Conservation (phyloP, 306 rosid genomes). For the Nissolia schottii region DNA sequence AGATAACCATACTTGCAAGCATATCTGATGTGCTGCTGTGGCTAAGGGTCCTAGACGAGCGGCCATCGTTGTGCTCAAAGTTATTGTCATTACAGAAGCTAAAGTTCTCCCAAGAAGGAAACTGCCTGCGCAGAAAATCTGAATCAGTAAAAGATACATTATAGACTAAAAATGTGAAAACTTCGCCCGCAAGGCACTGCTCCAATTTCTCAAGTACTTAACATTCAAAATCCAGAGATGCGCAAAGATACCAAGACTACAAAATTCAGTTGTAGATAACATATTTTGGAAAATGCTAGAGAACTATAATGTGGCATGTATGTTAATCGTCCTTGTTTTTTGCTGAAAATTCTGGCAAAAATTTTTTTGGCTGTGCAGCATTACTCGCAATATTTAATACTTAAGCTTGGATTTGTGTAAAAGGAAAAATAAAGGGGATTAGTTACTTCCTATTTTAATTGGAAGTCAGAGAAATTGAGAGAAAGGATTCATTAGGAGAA, state of each 20-base stretch:
- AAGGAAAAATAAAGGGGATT: neutral
- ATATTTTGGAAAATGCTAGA: no score
- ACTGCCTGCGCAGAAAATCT: neutral
- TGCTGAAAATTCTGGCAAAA: no score
- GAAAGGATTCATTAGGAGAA: neutral
- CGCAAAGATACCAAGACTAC: neutral
- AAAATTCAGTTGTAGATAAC: neutral
- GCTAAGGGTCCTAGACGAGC: slow-evolving; percentile 16
- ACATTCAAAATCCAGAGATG: neutral
- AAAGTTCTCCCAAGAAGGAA: slow-evolving; percentile 16
- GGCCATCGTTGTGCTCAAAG: slow-evolving; percentile 17
- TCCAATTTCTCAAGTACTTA: neutral
- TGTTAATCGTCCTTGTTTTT: no score
- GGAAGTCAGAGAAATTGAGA: neutral
- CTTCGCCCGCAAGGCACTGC: no score
- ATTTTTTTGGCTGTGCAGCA: no score
- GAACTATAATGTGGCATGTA: no score
- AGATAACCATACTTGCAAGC: slow-evolving; percentile 18
- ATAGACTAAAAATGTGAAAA: neutral
- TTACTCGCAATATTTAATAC: no score
- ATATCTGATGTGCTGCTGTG: slow-evolving; percentile 21
- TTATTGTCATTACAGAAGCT: slow-evolving; percentile 15
- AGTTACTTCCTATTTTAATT: neutral
- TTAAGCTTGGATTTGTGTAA: neutral
- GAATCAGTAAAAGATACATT: neutral